A percentile compares a stretch with the other conserved stretches of the same genome.
Evolutionary conservation across 106 monocot species (phyloP).

Genomic region (Narthecium ossifragum): DNA sequence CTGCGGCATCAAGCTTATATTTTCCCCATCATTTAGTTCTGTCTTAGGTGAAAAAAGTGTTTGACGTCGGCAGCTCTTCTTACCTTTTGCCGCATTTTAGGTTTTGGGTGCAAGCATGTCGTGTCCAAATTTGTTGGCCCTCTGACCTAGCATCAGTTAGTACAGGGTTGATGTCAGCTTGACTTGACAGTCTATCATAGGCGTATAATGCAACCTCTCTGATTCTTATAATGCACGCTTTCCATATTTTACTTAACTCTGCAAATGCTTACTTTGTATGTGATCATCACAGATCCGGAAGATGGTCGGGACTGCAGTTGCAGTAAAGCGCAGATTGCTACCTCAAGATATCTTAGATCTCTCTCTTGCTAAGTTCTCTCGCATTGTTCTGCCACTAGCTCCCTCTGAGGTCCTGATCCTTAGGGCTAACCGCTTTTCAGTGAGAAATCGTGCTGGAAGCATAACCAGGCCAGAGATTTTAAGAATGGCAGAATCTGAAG

Average conservation of each 20-base stretch:
- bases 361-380: slow-evolving; percentile 76
- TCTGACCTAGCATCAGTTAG: too few relatives aligned
- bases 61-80: too few relatives aligned
- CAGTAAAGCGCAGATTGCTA: slow-evolving; percentile 72
- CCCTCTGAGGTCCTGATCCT: slow-evolving; percentile 84
- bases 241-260: slow-evolving; percentile 5
- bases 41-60: too few relatives aligned
- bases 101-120: too few relatives aligned
- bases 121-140: too few relatives aligned
- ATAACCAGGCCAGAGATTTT: slow-evolving; percentile 44
- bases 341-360: slow-evolving; percentile 60
- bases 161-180: too few relatives aligned
- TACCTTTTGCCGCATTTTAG: too few relatives aligned
- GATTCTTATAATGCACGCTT: too few relatives aligned
- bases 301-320: slow-evolving; percentile 94
- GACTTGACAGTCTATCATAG: too few relatives aligned
- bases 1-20: too few relatives aligned
- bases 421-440: slow-evolving; percentile 37
- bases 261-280: background rate
- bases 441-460: slow-evolving; percentile 40
- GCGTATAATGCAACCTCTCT: too few relatives aligned
- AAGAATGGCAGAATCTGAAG: slow-evolving; percentile 56
- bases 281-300: slow-evolving; percentile 62
- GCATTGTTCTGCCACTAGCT: slow-evolving; percentile 74
- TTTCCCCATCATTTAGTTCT: too few relatives aligned